A percentile compares a stretch with the other conserved stretches of the same genome.
Conservation (phyloP, 768 basidiomycete species). For the Tylopilus balloui region DNA sequence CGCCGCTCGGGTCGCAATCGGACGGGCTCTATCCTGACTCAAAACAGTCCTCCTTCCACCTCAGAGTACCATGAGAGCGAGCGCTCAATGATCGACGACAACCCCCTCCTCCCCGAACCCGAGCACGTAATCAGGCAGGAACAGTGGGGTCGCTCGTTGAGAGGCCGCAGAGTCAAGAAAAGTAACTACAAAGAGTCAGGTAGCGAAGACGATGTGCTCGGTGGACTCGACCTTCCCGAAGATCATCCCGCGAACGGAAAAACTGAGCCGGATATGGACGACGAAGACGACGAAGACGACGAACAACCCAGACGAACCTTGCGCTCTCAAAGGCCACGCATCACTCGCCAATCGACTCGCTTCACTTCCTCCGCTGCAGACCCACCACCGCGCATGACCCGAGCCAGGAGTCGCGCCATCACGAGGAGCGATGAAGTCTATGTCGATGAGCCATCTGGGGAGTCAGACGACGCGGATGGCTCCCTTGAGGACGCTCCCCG, state of each 20-base stretch:
- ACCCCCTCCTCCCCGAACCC: neutral
- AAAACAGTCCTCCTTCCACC: constrained; percentile 26
- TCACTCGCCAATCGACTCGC: constrained; percentile 22
- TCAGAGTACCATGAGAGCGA: constrained; percentile 34
- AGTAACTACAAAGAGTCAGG: constrained; percentile 43
- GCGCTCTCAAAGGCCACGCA: constrained; percentile 21
- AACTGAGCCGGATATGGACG: constrained; percentile 19
- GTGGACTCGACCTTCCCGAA: constrained; percentile 10
- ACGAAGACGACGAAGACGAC: constrained; percentile 33
- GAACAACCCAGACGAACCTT: constrained; percentile 16
- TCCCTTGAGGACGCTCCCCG: constrained; percentile 53
- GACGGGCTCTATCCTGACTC: constrained; percentile 19
- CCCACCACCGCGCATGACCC: constrained; percentile 17
- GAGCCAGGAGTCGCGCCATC: constrained; percentile 21
- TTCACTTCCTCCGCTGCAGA: neutral
- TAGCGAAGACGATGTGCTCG: constrained; percentile 38
- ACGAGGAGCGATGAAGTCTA: constrained; percentile 51
- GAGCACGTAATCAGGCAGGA: constrained; percentile 2
- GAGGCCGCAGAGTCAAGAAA: constrained; percentile 41
- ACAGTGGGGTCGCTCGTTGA: constrained; percentile 24
- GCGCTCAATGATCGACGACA: constrained; percentile 31
- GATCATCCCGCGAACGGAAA: constrained; percentile 20
- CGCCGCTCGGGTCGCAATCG: constrained; percentile 27
- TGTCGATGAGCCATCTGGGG: constrained; percentile 44
- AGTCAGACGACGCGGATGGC: constrained; percentile 53